phyloP scores from a whole-genome alignment of 2,329 filamentous ascomycete genomes.

The Fusarium stilboides region DNA sequence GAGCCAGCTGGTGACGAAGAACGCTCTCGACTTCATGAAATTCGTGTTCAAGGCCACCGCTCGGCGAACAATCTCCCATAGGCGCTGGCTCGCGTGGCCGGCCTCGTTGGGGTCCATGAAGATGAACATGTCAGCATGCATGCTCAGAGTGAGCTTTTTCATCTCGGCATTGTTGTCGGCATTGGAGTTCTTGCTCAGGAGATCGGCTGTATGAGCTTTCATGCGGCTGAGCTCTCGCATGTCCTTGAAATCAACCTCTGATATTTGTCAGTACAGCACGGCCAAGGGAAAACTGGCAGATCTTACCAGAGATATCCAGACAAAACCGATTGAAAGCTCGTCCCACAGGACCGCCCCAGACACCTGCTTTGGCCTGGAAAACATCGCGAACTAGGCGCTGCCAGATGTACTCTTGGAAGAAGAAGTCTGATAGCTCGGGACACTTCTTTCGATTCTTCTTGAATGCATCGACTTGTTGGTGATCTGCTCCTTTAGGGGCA shows the following conservation, averaged over 20 bases:
- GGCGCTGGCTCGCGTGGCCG: not conserved
- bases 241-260: constrained; percentile 6
- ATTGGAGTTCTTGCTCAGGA: not conserved
- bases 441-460: constrained; percentile 18
- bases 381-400: constrained; percentile 3
- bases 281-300: fast-evolving
- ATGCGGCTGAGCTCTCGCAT: constrained; percentile 28
- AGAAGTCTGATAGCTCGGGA: not conserved
- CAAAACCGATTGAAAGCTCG: constrained; percentile 28
- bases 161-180: not conserved
- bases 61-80: constrained; percentile 7
- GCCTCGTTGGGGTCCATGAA: constrained; percentile 14
- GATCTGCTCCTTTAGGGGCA: not conserved
- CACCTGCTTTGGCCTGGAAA: constrained; percentile 11
- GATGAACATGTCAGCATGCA: constrained; percentile 10
- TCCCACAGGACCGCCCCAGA: constrained; percentile 28
- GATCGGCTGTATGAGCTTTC: constrained; percentile 20
- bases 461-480: constrained; percentile 3
- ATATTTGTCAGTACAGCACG: not conserved
- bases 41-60: constrained; percentile 15
- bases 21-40: constrained; percentile 32
- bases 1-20: constrained; percentile 14
- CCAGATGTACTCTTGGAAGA: constrained; percentile 33
- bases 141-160: not conserved
- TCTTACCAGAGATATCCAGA: constrained; percentile 27